Evolutionary conservation across 441 rosid genomes (phyloP).

Genomic region (Aleurites moluccanus): DNA sequence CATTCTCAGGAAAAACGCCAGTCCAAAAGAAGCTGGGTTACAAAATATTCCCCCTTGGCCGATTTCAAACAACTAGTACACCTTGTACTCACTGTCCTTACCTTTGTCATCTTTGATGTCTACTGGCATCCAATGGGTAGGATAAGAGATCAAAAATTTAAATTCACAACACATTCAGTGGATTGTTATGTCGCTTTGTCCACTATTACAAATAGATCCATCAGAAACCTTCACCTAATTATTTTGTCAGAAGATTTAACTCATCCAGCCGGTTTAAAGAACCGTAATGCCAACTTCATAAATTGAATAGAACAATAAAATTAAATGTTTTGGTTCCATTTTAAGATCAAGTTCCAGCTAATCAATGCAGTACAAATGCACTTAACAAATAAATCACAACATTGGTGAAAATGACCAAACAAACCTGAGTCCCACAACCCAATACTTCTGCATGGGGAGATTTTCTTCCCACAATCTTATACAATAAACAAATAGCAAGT

Average conservation of each 20-base stretch:
- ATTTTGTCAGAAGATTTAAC: too few relatives aligned
- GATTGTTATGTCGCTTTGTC: background rate
- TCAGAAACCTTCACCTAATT: too few relatives aligned
- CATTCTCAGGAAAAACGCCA: too few relatives aligned
- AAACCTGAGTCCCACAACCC: background rate
- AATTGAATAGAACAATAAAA: too few relatives aligned
- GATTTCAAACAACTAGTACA: background rate
- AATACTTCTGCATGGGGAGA: background rate
- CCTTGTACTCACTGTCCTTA: background rate
- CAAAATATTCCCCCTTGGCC: background rate
- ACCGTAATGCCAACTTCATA: background rate
- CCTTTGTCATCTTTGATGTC: background rate
- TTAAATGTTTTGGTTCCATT: too few relatives aligned
- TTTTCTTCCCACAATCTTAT: too few relatives aligned
- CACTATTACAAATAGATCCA: background rate
- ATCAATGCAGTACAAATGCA: background rate
- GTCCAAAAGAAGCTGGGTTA: background rate
- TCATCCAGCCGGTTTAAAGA: background rate
- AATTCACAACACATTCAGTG: background rate
- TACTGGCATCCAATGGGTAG: background rate
- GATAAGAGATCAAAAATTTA: background rate
- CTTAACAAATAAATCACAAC: background rate
- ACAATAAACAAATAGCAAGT: background rate
- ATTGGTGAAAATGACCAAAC: background rate
- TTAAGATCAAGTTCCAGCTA: background rate